These are phyloP conservation scores for Sphaerobolus stellatus DNA, from an alignment of 1,284 basidiomycete genomes.

Conservation along the genomic window DNA sequence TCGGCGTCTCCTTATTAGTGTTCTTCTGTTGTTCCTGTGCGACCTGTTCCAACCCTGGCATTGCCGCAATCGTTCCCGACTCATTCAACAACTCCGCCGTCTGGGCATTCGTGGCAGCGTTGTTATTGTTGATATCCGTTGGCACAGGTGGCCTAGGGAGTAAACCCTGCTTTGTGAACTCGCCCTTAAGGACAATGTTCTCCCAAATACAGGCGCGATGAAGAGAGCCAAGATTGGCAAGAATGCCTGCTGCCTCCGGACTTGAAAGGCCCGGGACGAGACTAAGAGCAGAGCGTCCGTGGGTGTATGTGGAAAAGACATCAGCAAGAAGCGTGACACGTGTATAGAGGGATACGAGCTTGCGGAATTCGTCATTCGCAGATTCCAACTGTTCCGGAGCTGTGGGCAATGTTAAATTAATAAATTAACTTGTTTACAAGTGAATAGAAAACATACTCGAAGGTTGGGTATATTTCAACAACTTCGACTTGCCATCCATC, in stretches of 20 bases:
- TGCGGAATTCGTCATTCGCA: conserved; percentile 72
- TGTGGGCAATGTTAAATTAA: conserved; percentile 21
- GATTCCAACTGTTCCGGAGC: conserved; percentile 46
- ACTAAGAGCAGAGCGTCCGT: conserved; percentile 73
- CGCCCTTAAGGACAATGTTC: conserved; percentile 74
- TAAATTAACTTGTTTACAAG: conserved; percentile 7
- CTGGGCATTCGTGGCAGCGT: conserved; percentile 12
- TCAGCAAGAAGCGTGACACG: conserved; percentile 85
- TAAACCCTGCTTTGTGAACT: conserved; percentile 54
- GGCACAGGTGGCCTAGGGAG: conserved; percentile 36
- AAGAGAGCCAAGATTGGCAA: conserved; percentile 76
- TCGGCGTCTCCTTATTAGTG: conserved; percentile 29
- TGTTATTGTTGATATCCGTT: conserved; percentile 43
- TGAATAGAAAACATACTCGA: conserved; percentile 34
- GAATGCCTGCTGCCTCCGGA: conserved; percentile 59
- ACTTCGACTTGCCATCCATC: conserved; percentile 52
- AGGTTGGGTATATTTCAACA: conserved; percentile 60
- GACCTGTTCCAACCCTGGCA: conserved; percentile 10
- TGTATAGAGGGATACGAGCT: conserved; percentile 76
- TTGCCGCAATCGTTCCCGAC: conserved; percentile 13
- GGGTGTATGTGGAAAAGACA: conserved; percentile 85
- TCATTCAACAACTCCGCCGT: conserved; percentile 44
- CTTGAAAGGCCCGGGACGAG: conserved; percentile 77
- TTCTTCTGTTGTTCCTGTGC: conserved; percentile 2
- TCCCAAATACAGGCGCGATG: conserved; percentile 89